Conservation (phyloP, 73 alveolate species). For the Stentor roeselii region DNA sequence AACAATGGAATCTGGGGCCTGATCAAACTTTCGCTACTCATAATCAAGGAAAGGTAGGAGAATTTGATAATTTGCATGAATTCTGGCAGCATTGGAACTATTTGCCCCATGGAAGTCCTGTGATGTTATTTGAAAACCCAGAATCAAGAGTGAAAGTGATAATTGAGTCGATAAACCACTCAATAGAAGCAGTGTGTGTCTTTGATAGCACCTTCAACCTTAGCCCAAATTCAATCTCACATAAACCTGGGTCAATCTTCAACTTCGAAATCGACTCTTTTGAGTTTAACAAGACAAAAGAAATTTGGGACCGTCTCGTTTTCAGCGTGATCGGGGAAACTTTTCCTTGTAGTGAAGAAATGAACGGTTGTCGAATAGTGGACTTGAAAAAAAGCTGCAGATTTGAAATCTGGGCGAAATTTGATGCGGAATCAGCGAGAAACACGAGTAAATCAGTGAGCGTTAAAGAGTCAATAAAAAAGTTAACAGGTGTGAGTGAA, state of each 20-base stretch:
- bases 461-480: not conserved
- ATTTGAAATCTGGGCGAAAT: constrained; percentile 1
- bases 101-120: constrained; percentile 28
- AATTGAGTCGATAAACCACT: not conserved
- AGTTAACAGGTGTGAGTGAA: not conserved
- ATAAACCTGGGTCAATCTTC: not conserved
- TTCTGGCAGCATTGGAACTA: constrained; percentile 35
- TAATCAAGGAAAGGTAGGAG: constrained; percentile 4
- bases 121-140: constrained; percentile 8
- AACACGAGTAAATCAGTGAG: not conserved
- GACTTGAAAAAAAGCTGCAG: not conserved
- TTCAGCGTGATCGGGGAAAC: constrained; percentile 7
- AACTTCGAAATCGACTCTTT: not conserved
- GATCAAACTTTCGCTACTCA: not conserved
- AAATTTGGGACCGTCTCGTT: not conserved
- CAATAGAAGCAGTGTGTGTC: constrained; percentile 22
- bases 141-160: not conserved
- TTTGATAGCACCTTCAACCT: too few species aligned
- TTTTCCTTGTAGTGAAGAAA: constrained; percentile 1
- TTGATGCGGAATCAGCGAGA: not conserved
- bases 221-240: too few species aligned
- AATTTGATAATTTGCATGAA: constrained; percentile 10
- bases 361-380: not conserved
- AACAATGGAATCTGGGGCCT: constrained; percentile 16
- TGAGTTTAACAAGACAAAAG: not conserved